phyloP scores from a whole-genome alignment of 495 filamentous ascomycete species.

The Tetracladium marchalianum region DNA sequence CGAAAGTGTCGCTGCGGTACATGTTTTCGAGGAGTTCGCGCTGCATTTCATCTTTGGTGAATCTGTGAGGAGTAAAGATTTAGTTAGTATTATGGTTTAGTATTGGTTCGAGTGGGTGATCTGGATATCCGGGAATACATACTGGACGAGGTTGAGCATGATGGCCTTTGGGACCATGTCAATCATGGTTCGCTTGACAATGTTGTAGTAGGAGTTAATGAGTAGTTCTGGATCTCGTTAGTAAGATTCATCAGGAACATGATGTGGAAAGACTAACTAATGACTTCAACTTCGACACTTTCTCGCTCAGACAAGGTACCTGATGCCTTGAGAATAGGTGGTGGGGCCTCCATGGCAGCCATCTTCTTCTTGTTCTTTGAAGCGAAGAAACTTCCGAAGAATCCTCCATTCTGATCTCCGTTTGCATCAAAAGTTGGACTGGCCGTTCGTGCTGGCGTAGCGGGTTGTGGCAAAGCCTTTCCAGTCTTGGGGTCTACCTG shows the following conservation, averaged over 20 bases:
- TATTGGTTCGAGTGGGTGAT: background rate
- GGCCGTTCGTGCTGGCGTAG: constrained; percentile 54
- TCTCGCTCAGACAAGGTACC: constrained; percentile 89
- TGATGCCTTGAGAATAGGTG: constrained; percentile 85
- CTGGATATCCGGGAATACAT: constrained; percentile 16
- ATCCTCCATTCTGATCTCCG: constrained; percentile 55
- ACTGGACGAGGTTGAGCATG: constrained; percentile 95
- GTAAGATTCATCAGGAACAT: constrained; percentile 9
- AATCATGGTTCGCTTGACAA: constrained; percentile 96
- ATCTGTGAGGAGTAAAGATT: constrained; percentile 42
- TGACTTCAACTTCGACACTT: constrained; percentile 90
- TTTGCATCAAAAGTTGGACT: constrained; percentile 53
- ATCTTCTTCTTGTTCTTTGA: constrained; percentile 99
- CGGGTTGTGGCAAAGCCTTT: constrained; percentile 63
- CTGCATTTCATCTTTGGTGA: constrained; percentile 98
- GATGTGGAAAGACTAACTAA: constrained; percentile 59
- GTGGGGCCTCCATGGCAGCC: constrained; percentile 95
- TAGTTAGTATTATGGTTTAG: background rate
- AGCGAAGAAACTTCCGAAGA: constrained; percentile 96
- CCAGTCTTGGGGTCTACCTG: constrained; percentile 99
- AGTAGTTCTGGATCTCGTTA: constrained; percentile 58
- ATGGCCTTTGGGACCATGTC: constrained; percentile 99
- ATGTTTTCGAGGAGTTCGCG: constrained; percentile 95
- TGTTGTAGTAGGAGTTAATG: constrained; percentile 95
- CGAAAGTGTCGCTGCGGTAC: constrained; percentile 82